Conservation (phyloP, 2,329 filamentous ascomycete genomes). For the Mollisiaceae sp. region DNA sequence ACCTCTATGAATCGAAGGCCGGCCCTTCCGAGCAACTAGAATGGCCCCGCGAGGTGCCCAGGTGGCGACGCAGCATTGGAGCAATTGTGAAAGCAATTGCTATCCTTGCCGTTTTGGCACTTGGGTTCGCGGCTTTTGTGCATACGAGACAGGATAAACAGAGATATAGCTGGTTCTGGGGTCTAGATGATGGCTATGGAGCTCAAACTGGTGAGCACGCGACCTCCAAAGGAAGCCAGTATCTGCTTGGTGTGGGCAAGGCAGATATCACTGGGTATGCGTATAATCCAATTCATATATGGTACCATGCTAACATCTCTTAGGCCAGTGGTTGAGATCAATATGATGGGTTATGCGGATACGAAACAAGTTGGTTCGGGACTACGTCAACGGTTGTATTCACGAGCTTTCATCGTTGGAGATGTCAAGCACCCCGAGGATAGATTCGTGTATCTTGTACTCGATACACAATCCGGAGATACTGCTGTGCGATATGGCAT, state of each 20-base stretch:
- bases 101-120: conserved; percentile 18
- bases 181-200: conserved; percentile 11
- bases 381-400: conserved; percentile 85
- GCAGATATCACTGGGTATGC: conserved; percentile 72
- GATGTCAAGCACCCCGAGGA: conserved; percentile 68
- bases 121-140: conserved; percentile 20
- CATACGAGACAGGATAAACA: conserved; percentile 13
- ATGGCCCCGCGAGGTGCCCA: conserved; percentile 16
- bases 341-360: conserved; percentile 91
- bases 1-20: conserved; percentile 28
- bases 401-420: conserved; percentile 86
- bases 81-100: conserved; percentile 9
- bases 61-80: conserved; percentile 13
- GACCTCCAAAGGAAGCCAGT: conserved; percentile 44
- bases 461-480: conserved; percentile 88
- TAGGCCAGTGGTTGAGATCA: conserved; percentile 86
- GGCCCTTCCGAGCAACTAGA: conserved; percentile 30
- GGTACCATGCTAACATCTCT: conserved; percentile 22
- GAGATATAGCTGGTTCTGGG: conserved; percentile 16
- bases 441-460: conserved; percentile 83
- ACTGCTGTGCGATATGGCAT: conserved; percentile 90
- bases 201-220: background rate
- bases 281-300: background rate
- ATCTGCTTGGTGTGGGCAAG: conserved; percentile 71
- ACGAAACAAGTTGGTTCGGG: conserved; percentile 82